Percentiles rank a stretch among this genome's conserved stretches.
phyloP scores from a whole-genome alignment of 345 rosid species.

The Hibiscus mutabilis region DNA sequence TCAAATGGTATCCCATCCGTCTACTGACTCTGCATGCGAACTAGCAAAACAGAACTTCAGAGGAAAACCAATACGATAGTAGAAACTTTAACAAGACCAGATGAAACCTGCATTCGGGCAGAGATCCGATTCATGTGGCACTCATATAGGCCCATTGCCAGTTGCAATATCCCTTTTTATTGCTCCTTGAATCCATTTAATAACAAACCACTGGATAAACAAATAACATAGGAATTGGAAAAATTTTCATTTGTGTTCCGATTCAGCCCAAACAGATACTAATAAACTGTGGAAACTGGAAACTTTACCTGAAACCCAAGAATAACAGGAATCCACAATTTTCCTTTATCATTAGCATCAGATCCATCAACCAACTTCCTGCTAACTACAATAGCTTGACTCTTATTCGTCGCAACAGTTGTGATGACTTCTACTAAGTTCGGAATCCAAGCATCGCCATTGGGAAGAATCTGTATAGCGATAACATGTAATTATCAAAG shows the following conservation, averaged over 20 bases:
- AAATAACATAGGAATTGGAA: not conserved
- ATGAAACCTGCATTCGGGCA: not conserved
- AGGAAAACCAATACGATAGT: not conserved
- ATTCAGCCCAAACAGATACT: not conserved
- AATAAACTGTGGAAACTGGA: not conserved
- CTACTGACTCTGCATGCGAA: not conserved
- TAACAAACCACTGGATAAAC: slow-evolving; percentile 46
- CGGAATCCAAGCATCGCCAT: slow-evolving; percentile 66
- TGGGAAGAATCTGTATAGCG: slow-evolving; percentile 50
- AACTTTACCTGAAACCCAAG: slow-evolving; percentile 52
- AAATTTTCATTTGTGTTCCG: not conserved
- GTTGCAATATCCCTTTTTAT: slow-evolving; percentile 45
- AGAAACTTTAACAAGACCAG: not conserved
- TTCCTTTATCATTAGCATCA: slow-evolving; percentile 56
- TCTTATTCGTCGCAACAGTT: slow-evolving; percentile 51
- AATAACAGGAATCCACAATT: slow-evolving; percentile 51
- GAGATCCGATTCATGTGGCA: not conserved
- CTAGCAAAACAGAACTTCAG: not conserved
- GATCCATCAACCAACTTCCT: slow-evolving; percentile 71
- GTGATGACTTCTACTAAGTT: slow-evolving; percentile 52
- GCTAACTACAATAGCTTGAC: slow-evolving; percentile 47
- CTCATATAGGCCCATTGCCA: slow-evolving; percentile 39
- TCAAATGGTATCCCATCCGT: not conserved
- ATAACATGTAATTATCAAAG: not conserved
- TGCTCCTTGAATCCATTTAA: slow-evolving; percentile 51